Base-by-base conservation (phyloP, 306 rosid species). In the Inga leiocalycina region DNA sequence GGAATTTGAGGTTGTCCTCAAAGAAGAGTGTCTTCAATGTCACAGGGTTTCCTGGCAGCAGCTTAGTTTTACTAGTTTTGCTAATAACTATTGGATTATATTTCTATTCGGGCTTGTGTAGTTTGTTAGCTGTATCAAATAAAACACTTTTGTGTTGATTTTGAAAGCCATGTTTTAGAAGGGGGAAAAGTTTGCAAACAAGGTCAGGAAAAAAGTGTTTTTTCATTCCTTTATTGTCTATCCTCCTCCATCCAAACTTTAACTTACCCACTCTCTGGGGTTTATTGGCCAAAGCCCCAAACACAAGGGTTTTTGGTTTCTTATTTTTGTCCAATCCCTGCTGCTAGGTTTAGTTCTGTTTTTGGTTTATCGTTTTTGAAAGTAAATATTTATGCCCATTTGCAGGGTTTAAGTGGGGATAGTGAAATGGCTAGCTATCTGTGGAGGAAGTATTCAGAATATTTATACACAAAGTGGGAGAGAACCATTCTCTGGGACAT, bases 371-470 rank as follows among this genome's bases (percentile, higher is more conserved):
- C 3, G 74, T 37, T 39, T 68, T 39, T 39, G 74, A 67, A 67
- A 6, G 5, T 3, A 32, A 37, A 9, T 35, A 9, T 17, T 1
- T 4, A 30, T 4, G 30, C 56, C 16, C 14, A 59, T 64, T 73
- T 44, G 70, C 24, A 76, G 78, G 22, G 10, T 74, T 32, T 77
- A 16, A 71, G 80, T 35, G 71, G 82, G 75, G 83, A 56, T n/a
- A 49, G 56, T 57, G 71, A 81, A 83, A 90, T 88, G 98, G 87
- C 95, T 65, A 92, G 89, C 86, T 91, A 85, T 79, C 75, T 91
- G 17, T 94, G 97, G 97, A 92, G 97, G 90, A 96, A 91, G 75
- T 94, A 96, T 77, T 92, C 99, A 10, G 98, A 92, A 15, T 93
- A 96, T 48, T 72, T 96, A 77, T 90, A 77, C 85, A 91, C 93